Percentiles rank a stretch among this genome's conserved stretches.
These are phyloP conservation scores for Clavariopsis aquatica DNA, from an alignment of 495 filamentous ascomycete species.

Conservation along the genomic window DNA sequence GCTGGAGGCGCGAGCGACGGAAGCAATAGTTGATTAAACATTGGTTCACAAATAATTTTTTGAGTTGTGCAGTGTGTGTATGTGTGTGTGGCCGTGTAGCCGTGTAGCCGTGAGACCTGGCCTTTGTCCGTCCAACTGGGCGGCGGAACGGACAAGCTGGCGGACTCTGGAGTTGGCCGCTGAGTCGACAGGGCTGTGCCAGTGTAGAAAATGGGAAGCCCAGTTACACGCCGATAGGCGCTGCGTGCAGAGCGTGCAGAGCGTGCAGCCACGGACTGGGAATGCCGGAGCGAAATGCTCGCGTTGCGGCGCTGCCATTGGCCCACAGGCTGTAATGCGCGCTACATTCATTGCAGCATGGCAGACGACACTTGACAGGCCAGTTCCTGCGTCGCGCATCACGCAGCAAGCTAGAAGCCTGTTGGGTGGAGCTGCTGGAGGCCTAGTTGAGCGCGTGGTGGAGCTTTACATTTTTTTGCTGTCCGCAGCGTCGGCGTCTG, in stretches of 20 bases:
- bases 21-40: constrained; percentile 2
- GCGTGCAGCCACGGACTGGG: too few relatives aligned
- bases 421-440: neutral
- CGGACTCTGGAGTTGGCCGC: neutral
- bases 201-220: neutral
- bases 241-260: neutral
- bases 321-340: constrained; percentile 19
- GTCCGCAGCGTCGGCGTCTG: too few relatives aligned
- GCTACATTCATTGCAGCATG: neutral
- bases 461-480: too few relatives aligned
- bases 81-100: neutral
- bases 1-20: constrained; percentile 1
- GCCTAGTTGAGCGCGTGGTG: neutral
- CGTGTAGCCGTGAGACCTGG: neutral
- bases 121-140: neutral
- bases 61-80: neutral
- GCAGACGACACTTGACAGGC: neutral
- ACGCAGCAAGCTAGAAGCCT: neutral
- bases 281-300: too few relatives aligned
- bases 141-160: constrained; percentile 1
- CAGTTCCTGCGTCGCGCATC: neutral
- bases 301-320: constrained; percentile 6
- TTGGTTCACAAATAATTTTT: constrained; percentile 17
- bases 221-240: constrained; percentile 11
- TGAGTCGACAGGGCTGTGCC: neutral